Evolutionary conservation across 129 eudicot species (phyloP).

Genomic region (Helianthus tuberosus): DNA sequence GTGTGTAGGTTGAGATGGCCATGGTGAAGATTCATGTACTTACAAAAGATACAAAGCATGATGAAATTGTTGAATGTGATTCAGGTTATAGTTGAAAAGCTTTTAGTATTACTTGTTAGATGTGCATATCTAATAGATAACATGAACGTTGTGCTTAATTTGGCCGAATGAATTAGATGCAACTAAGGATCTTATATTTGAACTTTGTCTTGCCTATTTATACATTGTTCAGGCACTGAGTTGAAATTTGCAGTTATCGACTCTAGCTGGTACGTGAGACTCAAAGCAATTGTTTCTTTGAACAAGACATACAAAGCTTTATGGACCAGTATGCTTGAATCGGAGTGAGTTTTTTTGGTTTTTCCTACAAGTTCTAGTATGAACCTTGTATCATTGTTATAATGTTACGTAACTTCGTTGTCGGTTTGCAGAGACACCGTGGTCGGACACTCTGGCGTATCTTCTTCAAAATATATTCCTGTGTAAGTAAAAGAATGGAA

Average conservation of each 20-base stretch:
- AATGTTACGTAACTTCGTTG: constrained; percentile 22
- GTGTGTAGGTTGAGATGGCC: constrained; percentile 54
- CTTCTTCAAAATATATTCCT: constrained; percentile 51
- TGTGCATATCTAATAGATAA: constrained; percentile 1
- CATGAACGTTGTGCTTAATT: background rate
- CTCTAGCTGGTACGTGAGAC: constrained; percentile 51
- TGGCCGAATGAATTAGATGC: constrained; percentile 15
- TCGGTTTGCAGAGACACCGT: constrained; percentile 32
- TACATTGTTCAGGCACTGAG: constrained; percentile 46
- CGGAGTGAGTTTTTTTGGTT: constrained; percentile 48
- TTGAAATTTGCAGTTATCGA: constrained; percentile 51
- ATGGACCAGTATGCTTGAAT: constrained; percentile 51
- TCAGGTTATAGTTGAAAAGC: constrained; percentile 49
- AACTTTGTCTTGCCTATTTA: constrained; percentile 8
- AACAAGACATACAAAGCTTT: constrained; percentile 60
- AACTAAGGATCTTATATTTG: constrained; percentile 14
- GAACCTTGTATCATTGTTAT: background rate
- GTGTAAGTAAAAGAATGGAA: constrained; percentile 46
- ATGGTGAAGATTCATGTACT: constrained; percentile 42
- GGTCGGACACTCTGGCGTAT: constrained; percentile 24
- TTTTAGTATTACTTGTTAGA: background rate
- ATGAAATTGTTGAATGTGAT: constrained; percentile 31
- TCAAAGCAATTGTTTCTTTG: constrained; percentile 57
- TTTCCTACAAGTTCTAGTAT: background rate
- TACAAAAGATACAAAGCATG: constrained; percentile 35